Conservation (phyloP, 2,329 filamentous ascomycete species). For the Plenodomus biglobosus region DNA sequence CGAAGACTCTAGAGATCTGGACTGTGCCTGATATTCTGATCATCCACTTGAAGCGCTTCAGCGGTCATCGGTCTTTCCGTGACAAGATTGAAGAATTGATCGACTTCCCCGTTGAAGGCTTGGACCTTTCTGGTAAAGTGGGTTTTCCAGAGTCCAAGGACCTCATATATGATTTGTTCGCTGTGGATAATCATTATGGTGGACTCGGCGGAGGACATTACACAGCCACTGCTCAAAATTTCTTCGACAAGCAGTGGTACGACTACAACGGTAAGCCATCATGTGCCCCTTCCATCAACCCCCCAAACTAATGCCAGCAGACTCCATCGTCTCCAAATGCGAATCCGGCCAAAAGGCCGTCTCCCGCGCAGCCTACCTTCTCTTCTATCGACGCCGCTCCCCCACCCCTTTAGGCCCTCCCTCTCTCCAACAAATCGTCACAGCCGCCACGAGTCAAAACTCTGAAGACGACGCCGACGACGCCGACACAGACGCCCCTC, state of each 20-base stretch:
- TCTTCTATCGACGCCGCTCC: slow-evolving; percentile 92
- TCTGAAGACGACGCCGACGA: slow-evolving; percentile 48
- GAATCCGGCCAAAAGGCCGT: slow-evolving; percentile 65
- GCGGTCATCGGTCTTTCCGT: slow-evolving; percentile 74
- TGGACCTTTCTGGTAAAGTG: slow-evolving; percentile 80
- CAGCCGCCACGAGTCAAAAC: slow-evolving; percentile 54
- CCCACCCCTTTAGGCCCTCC: slow-evolving; percentile 75
- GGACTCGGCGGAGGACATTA: slow-evolving; percentile 94
- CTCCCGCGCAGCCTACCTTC: slow-evolving; percentile 78
- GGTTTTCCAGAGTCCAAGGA: slow-evolving; percentile 78
- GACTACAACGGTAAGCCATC: slow-evolving; percentile 79
- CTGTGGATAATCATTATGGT: slow-evolving; percentile 93
- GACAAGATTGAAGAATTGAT: slow-evolving; percentile 92
- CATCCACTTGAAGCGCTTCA: slow-evolving; percentile 94
- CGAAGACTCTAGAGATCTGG: slow-evolving; percentile 97
- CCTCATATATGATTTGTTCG: slow-evolving; percentile 89
- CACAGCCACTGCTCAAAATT: slow-evolving; percentile 92
- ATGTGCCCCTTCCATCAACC: background rate
- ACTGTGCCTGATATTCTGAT: slow-evolving; percentile 93
- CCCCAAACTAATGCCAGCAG: slow-evolving; percentile 49
- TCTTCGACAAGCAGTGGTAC: slow-evolving; percentile 87
- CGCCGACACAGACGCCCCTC: slow-evolving; percentile 7
- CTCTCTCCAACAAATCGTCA: slow-evolving; percentile 69
- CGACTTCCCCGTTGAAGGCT: slow-evolving; percentile 84
- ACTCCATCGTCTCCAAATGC: slow-evolving; percentile 69